Conservation (phyloP, 768 basidiomycete species). For the Xanthoconium stramineum region DNA sequence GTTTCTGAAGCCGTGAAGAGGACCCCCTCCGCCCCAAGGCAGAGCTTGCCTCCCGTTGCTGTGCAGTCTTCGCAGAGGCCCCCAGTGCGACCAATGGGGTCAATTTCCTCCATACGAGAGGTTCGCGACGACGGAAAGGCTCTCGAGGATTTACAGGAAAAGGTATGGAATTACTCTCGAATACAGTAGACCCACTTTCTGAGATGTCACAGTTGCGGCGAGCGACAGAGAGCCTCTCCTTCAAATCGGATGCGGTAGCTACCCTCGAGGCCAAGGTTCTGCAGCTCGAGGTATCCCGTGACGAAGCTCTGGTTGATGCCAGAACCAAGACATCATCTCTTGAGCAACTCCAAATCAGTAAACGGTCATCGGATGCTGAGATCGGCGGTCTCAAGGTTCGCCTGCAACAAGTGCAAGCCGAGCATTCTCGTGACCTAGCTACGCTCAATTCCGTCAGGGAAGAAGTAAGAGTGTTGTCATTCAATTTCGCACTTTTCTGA, state of each 20-base stretch:
- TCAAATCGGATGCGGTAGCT: constrained; percentile 48
- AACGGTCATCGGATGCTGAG: constrained; percentile 46
- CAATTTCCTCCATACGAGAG: constrained; percentile 74
- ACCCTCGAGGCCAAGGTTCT: constrained; percentile 53
- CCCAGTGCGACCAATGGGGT: constrained; percentile 47
- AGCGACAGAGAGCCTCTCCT: constrained; percentile 48
- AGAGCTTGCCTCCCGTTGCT: constrained; percentile 33
- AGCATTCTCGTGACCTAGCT: constrained; percentile 23
- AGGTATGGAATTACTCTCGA: constrained; percentile 38
- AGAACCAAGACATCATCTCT: constrained; percentile 43
- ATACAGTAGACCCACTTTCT: constrained; percentile 1
- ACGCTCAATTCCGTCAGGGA: constrained; percentile 42
- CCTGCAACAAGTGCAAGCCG: constrained; percentile 37
- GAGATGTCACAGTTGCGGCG: constrained; percentile 50
- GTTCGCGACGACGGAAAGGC: constrained; percentile 59
- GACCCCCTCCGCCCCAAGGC: constrained; percentile 40
- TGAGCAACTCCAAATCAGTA: constrained; percentile 49
- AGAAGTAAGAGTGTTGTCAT: constrained; percentile 43
- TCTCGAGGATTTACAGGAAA: constrained; percentile 54
- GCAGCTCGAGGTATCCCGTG: constrained; percentile 48
- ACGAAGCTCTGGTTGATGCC: constrained; percentile 43
- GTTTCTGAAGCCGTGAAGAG: constrained; percentile 65
- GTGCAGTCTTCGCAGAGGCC: constrained; percentile 34
- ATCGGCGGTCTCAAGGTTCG: constrained; percentile 42
- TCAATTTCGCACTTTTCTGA: not conserved